phyloP scores from a whole-genome alignment of 495 filamentous ascomycete genomes.

The Neurospora sublineolata region DNA sequence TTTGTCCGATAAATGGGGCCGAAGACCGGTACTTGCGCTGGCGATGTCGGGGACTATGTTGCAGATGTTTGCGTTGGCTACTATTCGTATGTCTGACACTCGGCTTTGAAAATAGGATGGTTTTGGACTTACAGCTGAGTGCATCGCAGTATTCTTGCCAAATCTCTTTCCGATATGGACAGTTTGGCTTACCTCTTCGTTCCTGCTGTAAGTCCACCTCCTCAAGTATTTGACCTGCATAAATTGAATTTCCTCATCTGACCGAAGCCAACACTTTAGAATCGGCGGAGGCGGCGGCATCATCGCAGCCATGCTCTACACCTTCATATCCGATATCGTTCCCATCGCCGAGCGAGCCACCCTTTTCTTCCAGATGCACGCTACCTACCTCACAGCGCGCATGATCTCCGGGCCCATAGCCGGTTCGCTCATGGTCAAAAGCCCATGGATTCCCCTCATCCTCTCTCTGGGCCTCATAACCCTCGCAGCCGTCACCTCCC shows the following conservation, averaged over 20 bases:
- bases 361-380: constrained; percentile 19
- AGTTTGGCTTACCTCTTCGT: constrained; percentile 9
- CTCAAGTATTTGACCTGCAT: background rate
- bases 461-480: constrained; percentile 6
- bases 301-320: constrained; percentile 23
- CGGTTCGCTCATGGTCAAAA: constrained; percentile 13
- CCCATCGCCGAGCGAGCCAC: constrained; percentile 14
- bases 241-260: too few relatives aligned
- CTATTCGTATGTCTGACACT: constrained; percentile 11
- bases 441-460: constrained; percentile 16
- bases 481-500: background rate
- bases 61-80: constrained; percentile 1
- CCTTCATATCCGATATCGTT: constrained; percentile 21
- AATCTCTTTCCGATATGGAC: constrained; percentile 21
- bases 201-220: constrained; percentile 13
- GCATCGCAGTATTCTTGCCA: constrained; percentile 14
- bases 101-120: background rate
- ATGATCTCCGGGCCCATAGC: constrained; percentile 17
- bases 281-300: constrained; percentile 20
- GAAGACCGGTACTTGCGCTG: constrained; percentile 17
- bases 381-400: constrained; percentile 14
- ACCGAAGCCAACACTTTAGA: constrained; percentile 1
- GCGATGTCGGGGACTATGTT: constrained; percentile 10
- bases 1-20: constrained; percentile 24
- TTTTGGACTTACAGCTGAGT: background rate